phyloP scores from a whole-genome alignment of 768 basidiomycete species.

The Coprinellus micaceus region DNA sequence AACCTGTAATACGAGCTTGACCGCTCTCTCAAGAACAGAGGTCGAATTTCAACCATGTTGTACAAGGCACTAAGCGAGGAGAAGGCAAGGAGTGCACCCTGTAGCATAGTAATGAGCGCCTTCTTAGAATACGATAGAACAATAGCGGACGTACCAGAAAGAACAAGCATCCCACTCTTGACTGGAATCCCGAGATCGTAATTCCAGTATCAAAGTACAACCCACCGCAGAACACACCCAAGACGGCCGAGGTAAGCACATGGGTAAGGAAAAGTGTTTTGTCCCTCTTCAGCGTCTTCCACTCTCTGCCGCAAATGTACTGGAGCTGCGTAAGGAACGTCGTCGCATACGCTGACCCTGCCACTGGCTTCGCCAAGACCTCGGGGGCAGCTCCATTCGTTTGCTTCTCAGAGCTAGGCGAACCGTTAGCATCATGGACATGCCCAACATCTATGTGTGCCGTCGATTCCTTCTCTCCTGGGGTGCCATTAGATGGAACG shows the following conservation, averaged over 20 bases:
- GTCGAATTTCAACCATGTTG: slow-evolving; percentile 78
- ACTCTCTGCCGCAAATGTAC: slow-evolving; percentile 78
- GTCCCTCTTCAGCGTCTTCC: slow-evolving; percentile 80
- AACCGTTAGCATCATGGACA: not conserved
- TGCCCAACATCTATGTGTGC: no score
- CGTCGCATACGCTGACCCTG: slow-evolving; percentile 48
- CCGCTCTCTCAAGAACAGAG: slow-evolving; percentile 87
- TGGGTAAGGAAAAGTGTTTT: slow-evolving; percentile 82
- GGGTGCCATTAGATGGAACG: not conserved
- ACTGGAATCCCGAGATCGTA: slow-evolving; percentile 91
- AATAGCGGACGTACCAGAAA: slow-evolving; percentile 60
- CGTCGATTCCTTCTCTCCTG: not conserved
- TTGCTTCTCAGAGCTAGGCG: no score
- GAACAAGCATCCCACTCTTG: slow-evolving; percentile 89
- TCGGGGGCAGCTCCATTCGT: not conserved
- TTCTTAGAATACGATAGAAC: not conserved
- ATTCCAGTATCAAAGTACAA: slow-evolving; percentile 77
- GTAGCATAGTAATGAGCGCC: slow-evolving; percentile 8
- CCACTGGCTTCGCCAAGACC: not conserved
- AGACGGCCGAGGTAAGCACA: slow-evolving; percentile 57
- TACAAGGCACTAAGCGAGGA: slow-evolving; percentile 87
- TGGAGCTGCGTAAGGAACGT: slow-evolving; percentile 90
- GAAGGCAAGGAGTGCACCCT: slow-evolving; percentile 91
- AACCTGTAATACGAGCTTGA: slow-evolving; percentile 86
- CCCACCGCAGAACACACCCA: slow-evolving; percentile 89